Evolutionary conservation across 1,139 yeast genomes (phyloP), one percentile per base, ranked within the genome.

Genomic region (Debaryomyces psychrophilus): DNA sequence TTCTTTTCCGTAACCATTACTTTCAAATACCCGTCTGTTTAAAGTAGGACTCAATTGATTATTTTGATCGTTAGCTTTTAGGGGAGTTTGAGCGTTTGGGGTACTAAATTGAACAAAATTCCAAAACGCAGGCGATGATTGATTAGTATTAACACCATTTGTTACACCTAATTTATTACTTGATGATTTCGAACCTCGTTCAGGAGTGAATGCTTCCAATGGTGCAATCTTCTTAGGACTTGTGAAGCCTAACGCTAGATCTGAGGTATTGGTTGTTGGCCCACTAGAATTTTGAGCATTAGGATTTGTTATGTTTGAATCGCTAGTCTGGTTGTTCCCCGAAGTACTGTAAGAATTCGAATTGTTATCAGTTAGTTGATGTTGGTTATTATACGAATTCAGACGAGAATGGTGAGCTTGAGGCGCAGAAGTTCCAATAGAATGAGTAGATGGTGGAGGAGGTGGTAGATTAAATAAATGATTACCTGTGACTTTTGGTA

Each of bases 181-280:
- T 22, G 57, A 64, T 37, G 65, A 65, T 40, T 75, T 72, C 23
- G 81, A 74, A 1, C 93, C 93, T 42, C 95, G 68, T 56, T 87
- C 95, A 1, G 95, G 95, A 0, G 95, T 87, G 56, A 85, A 87
- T 1, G 95, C 93, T 61, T 87, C 95, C 50, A 85, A 69, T 6
- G 89, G 88, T 25, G 81, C 73, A 14, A 82, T 76, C 44, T 81
- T 81, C 58, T 81, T 85, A 6, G 82, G 81, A 50, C 79, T 70
- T 2, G 77, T 69, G 54, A 73, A 76, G 8, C 70, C 71, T 50
- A 73, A 61, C 12, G 65, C 69, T 39, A 73, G 57, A 57, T 71
- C 71, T 33, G 70, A 59, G 26, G 65, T 64, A 38, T 58, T 60
- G 12, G 51, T 50, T 14, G 55, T 52, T 15, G 50, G 50, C 2